phyloP scores from a whole-genome alignment of 75 land plant genomes.

The Sequoia sempervirens region DNA sequence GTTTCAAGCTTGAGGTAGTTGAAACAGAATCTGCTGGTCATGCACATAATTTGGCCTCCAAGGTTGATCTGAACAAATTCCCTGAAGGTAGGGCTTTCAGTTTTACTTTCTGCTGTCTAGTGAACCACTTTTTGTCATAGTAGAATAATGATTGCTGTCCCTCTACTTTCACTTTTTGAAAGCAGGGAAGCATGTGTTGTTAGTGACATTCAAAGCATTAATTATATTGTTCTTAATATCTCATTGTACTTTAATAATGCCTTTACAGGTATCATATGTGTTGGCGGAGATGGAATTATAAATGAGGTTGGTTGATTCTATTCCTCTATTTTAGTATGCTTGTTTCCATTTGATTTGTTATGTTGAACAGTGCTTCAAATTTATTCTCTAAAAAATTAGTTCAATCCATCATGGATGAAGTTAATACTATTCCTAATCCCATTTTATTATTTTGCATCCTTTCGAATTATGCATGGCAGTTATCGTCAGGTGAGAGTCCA shows the following conservation, averaged over 20 bases:
- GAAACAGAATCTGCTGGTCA: conserved; percentile 84
- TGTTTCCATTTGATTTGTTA: neutral
- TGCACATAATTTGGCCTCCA: conserved; percentile 70
- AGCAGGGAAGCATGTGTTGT: too few species aligned
- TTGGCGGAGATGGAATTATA: conserved; percentile 95
- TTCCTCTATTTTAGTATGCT: neutral
- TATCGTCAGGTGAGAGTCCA: neutral
- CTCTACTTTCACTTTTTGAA: too few species aligned
- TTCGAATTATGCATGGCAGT: neutral
- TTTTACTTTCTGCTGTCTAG: neutral
- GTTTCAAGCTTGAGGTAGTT: conserved; percentile 74
- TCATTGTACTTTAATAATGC: neutral
- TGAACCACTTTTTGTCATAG: neutral
- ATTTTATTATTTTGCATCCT: neutral
- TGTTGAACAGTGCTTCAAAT: neutral
- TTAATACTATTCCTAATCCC: neutral
- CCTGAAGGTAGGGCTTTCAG: conserved; percentile 61
- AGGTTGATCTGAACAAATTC: conserved; percentile 72
- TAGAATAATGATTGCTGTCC: neutral
- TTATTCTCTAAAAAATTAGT: neutral
- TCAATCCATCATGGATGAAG: neutral
- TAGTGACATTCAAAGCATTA: neutral
- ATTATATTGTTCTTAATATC: neutral
- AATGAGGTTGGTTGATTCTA: conserved; percentile 67
- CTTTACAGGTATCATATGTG: conserved; percentile 81